Evolutionary conservation across 2,329 filamentous ascomycete genomes (phyloP), one percentile per base, ranked within the genome.

Genomic region (Pseudogymnoascus sp.): DNA sequence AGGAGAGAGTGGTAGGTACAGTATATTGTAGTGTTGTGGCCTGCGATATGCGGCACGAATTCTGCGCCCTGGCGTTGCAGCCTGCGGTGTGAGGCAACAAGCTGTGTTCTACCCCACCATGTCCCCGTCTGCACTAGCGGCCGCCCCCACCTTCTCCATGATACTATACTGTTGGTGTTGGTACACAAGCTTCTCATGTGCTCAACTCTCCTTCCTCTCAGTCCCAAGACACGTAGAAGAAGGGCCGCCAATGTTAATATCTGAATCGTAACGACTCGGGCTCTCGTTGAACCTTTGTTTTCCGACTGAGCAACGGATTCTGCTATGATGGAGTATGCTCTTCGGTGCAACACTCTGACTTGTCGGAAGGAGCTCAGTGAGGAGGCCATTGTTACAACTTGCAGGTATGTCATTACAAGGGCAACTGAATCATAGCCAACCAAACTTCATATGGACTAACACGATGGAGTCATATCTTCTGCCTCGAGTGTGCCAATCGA

Each of bases 311-410:
- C 10, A 56, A 56, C 29, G 50, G 33, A 33, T 21, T 56, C 26
- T 33, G 50, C 37, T 62, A 64, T 44, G 3, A 95, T 96, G 89
- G 90, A 96, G 64, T 84, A 87, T 64, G 77, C 80, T 21, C 78
- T 96, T 24, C 83, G 85, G 37, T 97, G 93, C 79, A 97, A 97
- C 73, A 83, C 85, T 29, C 80, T 93, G 37, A 88, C 86, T 65
- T 97, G 93, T 71, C 84, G 90, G 56, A 79, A 78, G 42, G 83
- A 87, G 67, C 81, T 96, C 35, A 80, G 78, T 35, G 85, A 89
- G 42, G 81, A 82, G 66, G 93, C 91, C 10, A 81, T 96, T 1
- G 91, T 96, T 35, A 96, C 93, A 4, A 95, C 90, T 13, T 97
- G 93, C 84, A 91, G 89, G 91, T 90, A 73, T 68, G 78, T 73